phyloP scores from a whole-genome alignment of 805 yeast genomes.

The Wickerhamomyces queroliae region DNA sequence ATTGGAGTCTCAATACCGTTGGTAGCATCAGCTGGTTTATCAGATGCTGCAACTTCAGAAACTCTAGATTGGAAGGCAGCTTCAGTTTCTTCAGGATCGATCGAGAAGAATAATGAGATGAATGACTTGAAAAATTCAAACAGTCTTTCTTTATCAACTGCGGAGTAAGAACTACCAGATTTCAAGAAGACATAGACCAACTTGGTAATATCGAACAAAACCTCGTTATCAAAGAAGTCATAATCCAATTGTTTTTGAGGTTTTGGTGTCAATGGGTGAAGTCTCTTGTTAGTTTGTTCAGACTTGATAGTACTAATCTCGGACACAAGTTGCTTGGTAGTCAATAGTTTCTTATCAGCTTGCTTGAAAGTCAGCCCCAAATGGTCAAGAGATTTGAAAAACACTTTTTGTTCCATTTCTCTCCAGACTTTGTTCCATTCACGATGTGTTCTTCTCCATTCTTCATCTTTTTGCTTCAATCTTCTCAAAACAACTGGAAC shows the following conservation, averaged over 20 bases:
- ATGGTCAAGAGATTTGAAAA: slow-evolving; percentile 90
- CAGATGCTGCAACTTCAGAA: slow-evolving; percentile 8
- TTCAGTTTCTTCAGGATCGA: slow-evolving; percentile 44
- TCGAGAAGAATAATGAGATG: slow-evolving; percentile 63
- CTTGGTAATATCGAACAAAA: slow-evolving; percentile 68
- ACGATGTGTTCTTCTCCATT: slow-evolving; percentile 96
- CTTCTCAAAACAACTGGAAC: slow-evolving; percentile 91
- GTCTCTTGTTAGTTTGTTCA: slow-evolving; percentile 82
- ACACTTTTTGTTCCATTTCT: slow-evolving; percentile 93
- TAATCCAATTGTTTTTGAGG: slow-evolving; percentile 74
- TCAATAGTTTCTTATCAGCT: slow-evolving; percentile 86
- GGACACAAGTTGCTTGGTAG: slow-evolving; percentile 84
- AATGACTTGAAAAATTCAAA: slow-evolving; percentile 67
- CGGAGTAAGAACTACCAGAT: slow-evolving; percentile 69
- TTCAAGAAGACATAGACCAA: slow-evolving; percentile 62
- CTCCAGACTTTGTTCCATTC: slow-evolving; percentile 99
- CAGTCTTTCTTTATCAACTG: slow-evolving; percentile 73
- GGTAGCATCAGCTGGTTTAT: slow-evolving; percentile 5
- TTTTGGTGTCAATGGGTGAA: slow-evolving; percentile 80
- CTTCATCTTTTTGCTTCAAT: slow-evolving; percentile 96
- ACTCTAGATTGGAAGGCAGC: slow-evolving; percentile 28
- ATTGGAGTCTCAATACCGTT: slow-evolving; percentile 16
- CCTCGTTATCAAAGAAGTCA: slow-evolving; percentile 55
- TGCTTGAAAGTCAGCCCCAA: slow-evolving; percentile 94
- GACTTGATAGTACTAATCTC: slow-evolving; percentile 90